phyloP scores from a whole-genome alignment of 2,329 filamentous ascomycete genomes.

The Pseudogymnoascus sp. region DNA sequence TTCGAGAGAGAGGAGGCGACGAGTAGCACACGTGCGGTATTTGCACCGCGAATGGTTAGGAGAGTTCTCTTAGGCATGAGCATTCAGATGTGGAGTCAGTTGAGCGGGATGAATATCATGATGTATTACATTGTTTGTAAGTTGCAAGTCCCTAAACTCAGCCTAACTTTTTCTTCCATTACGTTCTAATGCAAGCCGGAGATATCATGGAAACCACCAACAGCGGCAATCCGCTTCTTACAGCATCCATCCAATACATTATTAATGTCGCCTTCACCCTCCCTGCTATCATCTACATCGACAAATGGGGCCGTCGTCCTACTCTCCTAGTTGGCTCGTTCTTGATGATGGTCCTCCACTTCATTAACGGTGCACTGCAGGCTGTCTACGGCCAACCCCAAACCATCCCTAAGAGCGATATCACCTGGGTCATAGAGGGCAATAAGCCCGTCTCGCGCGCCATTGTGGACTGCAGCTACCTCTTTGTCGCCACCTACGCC shows the following conservation, averaged over 20 bases:
- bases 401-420: constrained; percentile 39
- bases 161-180: too few relatives aligned
- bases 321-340: constrained; percentile 57
- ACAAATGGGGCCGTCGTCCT: constrained; percentile 65
- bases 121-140: constrained; percentile 65
- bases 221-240: constrained; percentile 52
- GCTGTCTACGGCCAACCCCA: constrained; percentile 54
- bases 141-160: too few relatives aligned
- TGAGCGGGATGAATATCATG: constrained; percentile 71
- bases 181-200: too few relatives aligned
- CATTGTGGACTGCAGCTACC: too few relatives aligned
- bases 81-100: constrained; percentile 68
- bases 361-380: constrained; percentile 56
- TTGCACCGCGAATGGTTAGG: constrained; percentile 64
- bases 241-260: constrained; percentile 65
- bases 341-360: constrained; percentile 57
- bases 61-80: constrained; percentile 64
- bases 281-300: constrained; percentile 67
- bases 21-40: constrained; percentile 62
- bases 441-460: too few relatives aligned
- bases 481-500: too few relatives aligned
- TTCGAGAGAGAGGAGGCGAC: constrained; percentile 67
- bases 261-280: constrained; percentile 76
- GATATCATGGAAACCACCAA: constrained; percentile 62
- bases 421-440: constrained; percentile 55